Base-by-base conservation (phyloP, 177 flowering plant genomes). In the Vitis hybrid region DNA sequence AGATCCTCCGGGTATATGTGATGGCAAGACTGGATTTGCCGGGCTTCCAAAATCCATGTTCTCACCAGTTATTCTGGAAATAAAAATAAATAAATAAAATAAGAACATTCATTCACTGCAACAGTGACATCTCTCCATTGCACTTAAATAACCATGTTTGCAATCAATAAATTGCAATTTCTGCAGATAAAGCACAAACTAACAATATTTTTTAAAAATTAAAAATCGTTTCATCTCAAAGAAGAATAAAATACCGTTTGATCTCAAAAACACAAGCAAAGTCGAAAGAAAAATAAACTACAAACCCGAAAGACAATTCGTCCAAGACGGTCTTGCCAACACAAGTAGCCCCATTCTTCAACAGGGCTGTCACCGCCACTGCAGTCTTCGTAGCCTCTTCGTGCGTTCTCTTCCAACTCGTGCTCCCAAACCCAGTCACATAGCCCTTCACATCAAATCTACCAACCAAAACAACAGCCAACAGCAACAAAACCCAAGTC, bases 281-380 rank as follows among this genome's bases (percentile, higher is more conserved):
- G 29, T 2, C n/a, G 3, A 45, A 13, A 10, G 45, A 62, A 52
- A 51, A 52, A 53, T n/a, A 57, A 22, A 70, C 29, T 19, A 1
- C 68, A 48, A 60, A 95, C 99, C 99, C 98, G 71, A 86, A 85
- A 1, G 82, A 83, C 61, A 95, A 71, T 77, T 95, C 97, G 76
- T 87, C 97, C 91, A 93, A 82, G 70, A 93, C 84, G 3, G 98
- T 95, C 89, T 84, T 88, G 61, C 97, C 99, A 67, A 88, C 89
- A 83, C 97, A 95, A 75, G 90, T 83, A 69, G 98, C 98, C 19
- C 99, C 99, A 78, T 85, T 82, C 76, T 87, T 94, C 78, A 91
- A 74, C 66, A 92, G 76, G 12, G 74, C 71, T 0, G 89, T 80
- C 63, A 92, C 93, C 10, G 68, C 90, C 63, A 80, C 70, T 0